Conservation (phyloP, 352 stramenopile species). For the Aphanomyces cochlioides region DNA sequence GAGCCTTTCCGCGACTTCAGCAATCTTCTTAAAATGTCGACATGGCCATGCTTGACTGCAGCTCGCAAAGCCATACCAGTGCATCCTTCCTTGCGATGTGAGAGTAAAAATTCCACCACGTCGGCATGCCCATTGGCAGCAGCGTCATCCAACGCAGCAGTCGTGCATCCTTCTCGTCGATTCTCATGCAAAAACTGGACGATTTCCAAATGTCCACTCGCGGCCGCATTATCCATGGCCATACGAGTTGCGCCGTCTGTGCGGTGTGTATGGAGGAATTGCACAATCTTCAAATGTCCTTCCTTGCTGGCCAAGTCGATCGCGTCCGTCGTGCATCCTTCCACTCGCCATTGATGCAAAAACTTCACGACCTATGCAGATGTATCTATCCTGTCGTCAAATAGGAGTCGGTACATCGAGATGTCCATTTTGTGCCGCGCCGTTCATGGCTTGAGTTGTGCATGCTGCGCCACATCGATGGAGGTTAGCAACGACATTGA, state of each 20-base stretch:
- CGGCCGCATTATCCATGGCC: conserved; percentile 5
- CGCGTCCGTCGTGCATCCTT: not conserved
- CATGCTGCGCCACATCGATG: not conserved
- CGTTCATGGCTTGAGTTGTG: conserved; percentile 8
- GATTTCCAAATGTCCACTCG: conserved; percentile 4
- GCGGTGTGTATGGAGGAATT: not conserved
- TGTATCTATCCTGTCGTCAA: not conserved
- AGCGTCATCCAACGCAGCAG: not conserved
- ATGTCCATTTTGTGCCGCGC: not conserved
- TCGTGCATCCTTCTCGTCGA: conserved; percentile 1
- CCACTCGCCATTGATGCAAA: not conserved
- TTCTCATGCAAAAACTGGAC: conserved; percentile 3
- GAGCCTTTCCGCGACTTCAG: not conserved
- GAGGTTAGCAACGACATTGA: not conserved
- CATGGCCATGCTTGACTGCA: conserved; percentile 1
- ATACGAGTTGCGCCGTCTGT: not conserved
- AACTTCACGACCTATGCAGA: not conserved
- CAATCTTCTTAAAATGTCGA: not conserved
- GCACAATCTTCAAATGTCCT: not conserved
- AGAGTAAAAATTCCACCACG: conserved; percentile 1
- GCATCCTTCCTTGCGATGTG: conserved; percentile 5
- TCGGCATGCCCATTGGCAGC: not conserved
- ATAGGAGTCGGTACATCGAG: not conserved
- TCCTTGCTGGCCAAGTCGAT: not conserved
- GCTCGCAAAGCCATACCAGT: not conserved